Percentiles rank a stretch among this genome's conserved stretches.
These are phyloP conservation scores for Penicillium sp. DNA, from an alignment of 2,329 filamentous ascomycete genomes.

Conservation along the genomic window DNA sequence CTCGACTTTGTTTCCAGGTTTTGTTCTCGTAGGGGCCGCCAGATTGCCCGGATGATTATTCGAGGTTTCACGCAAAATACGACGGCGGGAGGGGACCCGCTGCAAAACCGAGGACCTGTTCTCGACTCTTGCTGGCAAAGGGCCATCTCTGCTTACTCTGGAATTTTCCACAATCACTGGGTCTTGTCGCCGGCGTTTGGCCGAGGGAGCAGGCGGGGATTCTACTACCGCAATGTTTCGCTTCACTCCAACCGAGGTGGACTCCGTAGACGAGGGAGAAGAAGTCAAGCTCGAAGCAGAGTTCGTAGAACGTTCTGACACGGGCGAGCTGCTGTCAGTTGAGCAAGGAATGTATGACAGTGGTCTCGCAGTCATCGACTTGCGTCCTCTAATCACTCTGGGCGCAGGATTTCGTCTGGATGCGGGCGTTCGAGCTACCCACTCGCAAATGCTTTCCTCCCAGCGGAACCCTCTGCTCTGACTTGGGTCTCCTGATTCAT, in stretches of 20 bases:
- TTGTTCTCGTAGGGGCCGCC: not conserved
- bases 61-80: conserved; percentile 21
- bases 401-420: conserved; percentile 25
- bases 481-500: conserved; percentile 17
- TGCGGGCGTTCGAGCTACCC: conserved; percentile 56
- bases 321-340: conserved; percentile 29
- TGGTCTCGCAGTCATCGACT: conserved; percentile 12
- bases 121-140: not conserved
- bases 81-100: conserved; percentile 13
- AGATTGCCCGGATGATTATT: conserved; percentile 17
- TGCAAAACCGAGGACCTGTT: conserved; percentile 13
- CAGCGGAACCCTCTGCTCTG: conserved; percentile 48
- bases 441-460: conserved; percentile 63
- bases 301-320: conserved; percentile 23
- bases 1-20: conserved; percentile 25
- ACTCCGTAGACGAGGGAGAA: conserved; percentile 28
- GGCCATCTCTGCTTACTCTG: conserved; percentile 4
- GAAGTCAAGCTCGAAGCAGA: conserved; percentile 35
- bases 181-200: conserved; percentile 30
- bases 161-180: conserved; percentile 18
- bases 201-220: conserved; percentile 19
- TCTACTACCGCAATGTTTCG: conserved; percentile 19
- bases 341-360: conserved; percentile 25
- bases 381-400: conserved; percentile 8
- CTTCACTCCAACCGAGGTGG: conserved; percentile 24